Percentiles rank a stretch among this genome's conserved stretches.
Evolutionary conservation across 805 yeast species (phyloP).

Genomic region (Maudiozyma saulgeensis): DNA sequence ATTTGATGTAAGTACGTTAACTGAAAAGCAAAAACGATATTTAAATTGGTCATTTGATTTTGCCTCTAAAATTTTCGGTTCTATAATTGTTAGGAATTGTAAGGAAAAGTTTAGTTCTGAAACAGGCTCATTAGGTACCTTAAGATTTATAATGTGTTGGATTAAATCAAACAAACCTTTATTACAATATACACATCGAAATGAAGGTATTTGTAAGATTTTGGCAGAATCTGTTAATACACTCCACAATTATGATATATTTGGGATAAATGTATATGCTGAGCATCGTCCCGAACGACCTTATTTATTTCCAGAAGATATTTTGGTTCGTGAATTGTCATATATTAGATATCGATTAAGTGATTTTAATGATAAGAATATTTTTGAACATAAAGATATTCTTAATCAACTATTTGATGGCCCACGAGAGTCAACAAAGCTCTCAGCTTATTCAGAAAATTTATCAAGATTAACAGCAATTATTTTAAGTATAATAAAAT

Average conservation of each 20-base stretch:
- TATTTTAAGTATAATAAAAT: slow-evolving; percentile 8
- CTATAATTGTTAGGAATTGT: slow-evolving; percentile 7
- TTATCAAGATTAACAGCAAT: slow-evolving; percentile 7
- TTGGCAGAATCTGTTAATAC: slow-evolving; percentile 21
- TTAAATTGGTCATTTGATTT: neutral
- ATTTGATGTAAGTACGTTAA: neutral
- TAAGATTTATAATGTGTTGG: slow-evolving; percentile 48
- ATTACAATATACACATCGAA: slow-evolving; percentile 25
- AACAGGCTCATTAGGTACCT: slow-evolving; percentile 24
- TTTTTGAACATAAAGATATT: slow-evolving; percentile 4
- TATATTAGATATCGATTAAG: slow-evolving; percentile 7
- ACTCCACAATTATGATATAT: slow-evolving; percentile 8
- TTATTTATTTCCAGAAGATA: slow-evolving; percentile 13
- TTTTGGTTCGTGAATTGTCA: slow-evolving; percentile 9
- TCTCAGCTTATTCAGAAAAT: slow-evolving; percentile 6
- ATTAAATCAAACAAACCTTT: slow-evolving; percentile 38
- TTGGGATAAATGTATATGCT: neutral
- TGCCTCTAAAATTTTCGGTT: neutral
- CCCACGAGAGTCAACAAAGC: neutral
- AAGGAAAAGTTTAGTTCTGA: slow-evolving; percentile 5
- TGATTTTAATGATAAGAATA: slow-evolving; percentile 12
- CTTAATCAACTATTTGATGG: slow-evolving; percentile 7
- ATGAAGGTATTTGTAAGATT: slow-evolving; percentile 20
- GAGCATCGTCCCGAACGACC: slow-evolving; percentile 8
- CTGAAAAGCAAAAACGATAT: neutral